Percentiles rank a stretch among this genome's conserved stretches.
phyloP scores from a whole-genome alignment of 257 asterid species.

The Solanum raphanifolium region DNA sequence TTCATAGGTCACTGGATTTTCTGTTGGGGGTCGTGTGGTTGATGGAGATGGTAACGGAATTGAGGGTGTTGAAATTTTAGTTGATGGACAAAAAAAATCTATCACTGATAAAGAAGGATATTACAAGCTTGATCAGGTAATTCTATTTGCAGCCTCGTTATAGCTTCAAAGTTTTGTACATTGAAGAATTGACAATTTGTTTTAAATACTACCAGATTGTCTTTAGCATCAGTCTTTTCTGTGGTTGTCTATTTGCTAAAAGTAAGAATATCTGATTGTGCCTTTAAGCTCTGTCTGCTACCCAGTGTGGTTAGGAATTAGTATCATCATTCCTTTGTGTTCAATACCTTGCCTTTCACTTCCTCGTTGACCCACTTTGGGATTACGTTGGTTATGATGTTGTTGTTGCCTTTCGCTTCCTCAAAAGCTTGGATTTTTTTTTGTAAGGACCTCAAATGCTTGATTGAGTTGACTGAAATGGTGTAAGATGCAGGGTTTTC shows the following conservation, averaged over 20 bases:
- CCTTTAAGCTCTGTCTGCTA: background rate
- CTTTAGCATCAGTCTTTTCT: background rate
- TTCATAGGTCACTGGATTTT: constrained; percentile 89
- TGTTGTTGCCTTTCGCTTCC: background rate
- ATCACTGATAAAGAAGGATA: constrained; percentile 72
- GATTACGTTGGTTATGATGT: background rate
- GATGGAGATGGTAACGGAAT: constrained; percentile 78
- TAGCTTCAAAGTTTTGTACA: background rate
- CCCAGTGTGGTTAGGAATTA: background rate
- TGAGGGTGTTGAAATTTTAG: constrained; percentile 53
- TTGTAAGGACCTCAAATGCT: background rate
- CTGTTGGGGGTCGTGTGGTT: constrained; percentile 97
- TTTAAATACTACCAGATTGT: background rate
- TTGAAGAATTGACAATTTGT: background rate
- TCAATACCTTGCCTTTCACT: background rate
- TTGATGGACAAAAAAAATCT: constrained; percentile 80
- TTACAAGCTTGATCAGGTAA: constrained; percentile 98
- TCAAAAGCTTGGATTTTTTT: background rate
- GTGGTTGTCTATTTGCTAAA: background rate
- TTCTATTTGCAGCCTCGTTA: background rate
- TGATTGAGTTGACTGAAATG: background rate
- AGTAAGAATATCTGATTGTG: background rate
- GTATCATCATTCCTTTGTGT: background rate
- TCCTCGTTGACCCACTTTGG: background rate
- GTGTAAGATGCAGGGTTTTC: background rate